Base-by-base conservation (phyloP, 257 asterid species). In the Galeopsis tetrahit region DNA sequence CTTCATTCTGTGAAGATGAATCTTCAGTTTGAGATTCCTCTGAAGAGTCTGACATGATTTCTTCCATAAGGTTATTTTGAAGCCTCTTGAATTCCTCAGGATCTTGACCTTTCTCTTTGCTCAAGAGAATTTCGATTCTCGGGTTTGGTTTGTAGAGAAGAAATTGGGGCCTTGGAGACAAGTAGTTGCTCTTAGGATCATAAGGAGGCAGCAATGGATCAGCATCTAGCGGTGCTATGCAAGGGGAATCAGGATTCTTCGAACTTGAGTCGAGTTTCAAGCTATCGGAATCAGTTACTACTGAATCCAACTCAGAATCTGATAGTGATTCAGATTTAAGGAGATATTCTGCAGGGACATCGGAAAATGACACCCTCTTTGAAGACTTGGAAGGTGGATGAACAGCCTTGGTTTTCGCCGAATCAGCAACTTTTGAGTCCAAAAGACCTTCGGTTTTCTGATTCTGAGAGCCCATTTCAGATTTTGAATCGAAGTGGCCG, bases 161-260 rank as follows among this genome's bases (percentile, higher is more conserved):
- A 80, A 88, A 92, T 71, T 83, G 88, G 77, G 98, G 97, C 82
- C 97, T 90, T 10, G 95, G 96, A 40, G 98, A 90, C 68, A 88
- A 79, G 85, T 84, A 88, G 70, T 91, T 91, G 40, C 86, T 89
- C 77, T 79, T 88, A 10, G 97, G 98, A 83, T 91, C 90, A 74
- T 94, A 91, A 21, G 97, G 95, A 57, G 86, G 88, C 57, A 80
- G 52, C 6, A 80, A 87, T 39, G 97, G 98, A 75, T 91, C 91
- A 39, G 92, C 96, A 81, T 91, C 97, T n/a, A 91, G 88, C 1
- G 92, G 90, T 1, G 89, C 90, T 64, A 84, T 81, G 5, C 77
- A 2, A 46, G 83, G 66, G n/a, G 82, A 79, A 15, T 42, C 67
- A 6, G 73, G 11, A 10, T 42, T 11, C 28, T 31, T 66, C 43